Conservation (phyloP, 2,329 filamentous ascomycete genomes). For the Hymenoscyphus infarciens region DNA sequence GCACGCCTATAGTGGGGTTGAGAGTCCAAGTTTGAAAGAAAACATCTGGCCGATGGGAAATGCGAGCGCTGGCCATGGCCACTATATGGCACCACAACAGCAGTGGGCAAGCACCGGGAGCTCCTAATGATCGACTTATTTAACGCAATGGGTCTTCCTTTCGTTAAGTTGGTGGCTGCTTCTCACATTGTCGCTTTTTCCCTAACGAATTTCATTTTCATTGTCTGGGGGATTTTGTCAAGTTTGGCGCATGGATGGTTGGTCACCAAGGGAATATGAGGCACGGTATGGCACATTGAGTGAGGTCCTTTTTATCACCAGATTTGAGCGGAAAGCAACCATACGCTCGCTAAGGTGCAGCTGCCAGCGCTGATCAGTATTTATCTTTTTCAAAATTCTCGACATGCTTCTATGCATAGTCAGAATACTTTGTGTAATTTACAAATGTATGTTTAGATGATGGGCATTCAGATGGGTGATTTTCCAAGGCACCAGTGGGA, state of each 20-base stretch:
- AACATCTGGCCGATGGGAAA: conserved; percentile 31
- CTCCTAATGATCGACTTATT: conserved; percentile 14
- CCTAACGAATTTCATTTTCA: conserved; percentile 12
- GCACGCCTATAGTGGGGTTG: conserved; percentile 20
- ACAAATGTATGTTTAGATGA: conserved; percentile 12
- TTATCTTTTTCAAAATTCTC: neutral
- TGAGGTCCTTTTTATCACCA: neutral
- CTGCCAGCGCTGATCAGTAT: neutral
- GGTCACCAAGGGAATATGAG: conserved; percentile 1
- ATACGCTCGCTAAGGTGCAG: conserved; percentile 1
- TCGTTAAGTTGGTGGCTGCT: neutral
- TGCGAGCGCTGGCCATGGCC: conserved; percentile 30
- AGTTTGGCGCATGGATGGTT: neutral
- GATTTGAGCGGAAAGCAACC: neutral
- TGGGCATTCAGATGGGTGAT: neutral
- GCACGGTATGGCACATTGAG: neutral
- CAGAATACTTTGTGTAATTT: conserved; percentile 7
- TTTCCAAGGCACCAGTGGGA: neutral
- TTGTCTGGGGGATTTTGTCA: conserved; percentile 4
- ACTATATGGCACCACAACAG: conserved; percentile 29
- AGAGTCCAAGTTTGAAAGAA: conserved; percentile 22
- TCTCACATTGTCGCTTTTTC: neutral
- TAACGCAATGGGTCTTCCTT: neutral
- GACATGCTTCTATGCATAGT: neutral
- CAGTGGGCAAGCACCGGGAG: conserved; percentile 31